These are phyloP conservation scores for Adansonia digitata DNA, from an alignment of 345 rosid genomes.

Conservation along the genomic window DNA sequence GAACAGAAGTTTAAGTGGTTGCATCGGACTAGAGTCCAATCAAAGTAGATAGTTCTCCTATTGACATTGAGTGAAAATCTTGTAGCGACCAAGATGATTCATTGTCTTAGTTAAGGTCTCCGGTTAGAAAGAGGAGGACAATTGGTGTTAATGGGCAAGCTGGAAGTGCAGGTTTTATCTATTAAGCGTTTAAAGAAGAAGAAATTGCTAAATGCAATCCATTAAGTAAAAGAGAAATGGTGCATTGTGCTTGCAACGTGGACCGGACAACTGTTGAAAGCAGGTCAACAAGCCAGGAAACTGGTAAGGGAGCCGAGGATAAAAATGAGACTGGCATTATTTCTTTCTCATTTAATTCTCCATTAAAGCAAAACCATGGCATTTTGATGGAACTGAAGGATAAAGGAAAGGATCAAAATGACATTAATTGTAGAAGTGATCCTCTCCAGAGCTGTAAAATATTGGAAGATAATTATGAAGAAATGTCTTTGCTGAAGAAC, in stretches of 20 bases:
- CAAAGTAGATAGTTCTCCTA: slow-evolving; percentile 28
- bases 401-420: slow-evolving; percentile 23
- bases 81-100: slow-evolving; percentile 37
- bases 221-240: slow-evolving; percentile 21
- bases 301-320: slow-evolving; percentile 25
- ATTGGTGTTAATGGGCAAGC: slow-evolving; percentile 34
- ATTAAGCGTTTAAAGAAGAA: slow-evolving; percentile 26
- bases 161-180: slow-evolving; percentile 32
- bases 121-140: slow-evolving; percentile 54
- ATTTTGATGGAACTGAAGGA: slow-evolving; percentile 21
- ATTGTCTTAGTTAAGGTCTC: slow-evolving; percentile 32
- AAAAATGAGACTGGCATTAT: slow-evolving; percentile 25
- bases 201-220: slow-evolving; percentile 19
- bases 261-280: slow-evolving; percentile 13
- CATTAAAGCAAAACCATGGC: slow-evolving; percentile 21
- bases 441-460: slow-evolving; percentile 20
- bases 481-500: slow-evolving; percentile 24
- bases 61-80: slow-evolving; percentile 32
- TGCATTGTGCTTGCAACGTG: slow-evolving; percentile 6
- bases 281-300: slow-evolving; percentile 24
- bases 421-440: not conserved
- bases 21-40: slow-evolving; percentile 33
- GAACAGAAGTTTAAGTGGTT: slow-evolving; percentile 50
- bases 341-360: slow-evolving; percentile 49
- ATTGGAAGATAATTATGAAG: slow-evolving; percentile 23